These are phyloP conservation scores for Rhodamnia rubescens DNA, from an alignment of 345 rosid species.

Conservation along the genomic window DNA sequence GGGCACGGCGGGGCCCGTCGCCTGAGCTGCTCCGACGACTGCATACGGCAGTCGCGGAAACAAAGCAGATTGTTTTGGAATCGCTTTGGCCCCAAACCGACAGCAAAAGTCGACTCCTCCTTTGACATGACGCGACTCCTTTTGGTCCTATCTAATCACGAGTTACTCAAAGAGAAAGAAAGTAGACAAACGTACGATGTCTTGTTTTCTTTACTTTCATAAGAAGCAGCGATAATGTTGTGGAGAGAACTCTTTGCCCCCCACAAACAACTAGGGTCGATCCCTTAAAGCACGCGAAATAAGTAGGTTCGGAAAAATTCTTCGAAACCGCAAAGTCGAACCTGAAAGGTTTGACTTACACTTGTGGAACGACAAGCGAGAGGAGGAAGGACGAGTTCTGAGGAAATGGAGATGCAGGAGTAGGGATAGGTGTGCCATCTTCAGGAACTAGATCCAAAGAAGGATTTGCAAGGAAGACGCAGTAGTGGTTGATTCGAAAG, in stretches of 20 bases:
- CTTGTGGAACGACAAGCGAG: background rate
- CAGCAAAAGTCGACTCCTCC: background rate
- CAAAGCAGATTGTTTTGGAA: background rate
- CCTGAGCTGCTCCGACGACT: background rate
- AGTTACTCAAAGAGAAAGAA: background rate
- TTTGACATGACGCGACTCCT: background rate
- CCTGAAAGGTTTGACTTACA: background rate
- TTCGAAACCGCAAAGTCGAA: background rate
- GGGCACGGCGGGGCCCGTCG: background rate
- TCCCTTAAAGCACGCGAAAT: background rate
- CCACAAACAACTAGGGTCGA: background rate
- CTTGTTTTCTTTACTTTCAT: background rate
- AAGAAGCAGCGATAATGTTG: background rate
- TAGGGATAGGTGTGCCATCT: background rate
- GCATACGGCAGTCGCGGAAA: background rate
- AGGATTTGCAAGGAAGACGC: background rate
- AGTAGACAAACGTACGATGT: background rate
- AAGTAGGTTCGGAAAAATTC: too few species aligned
- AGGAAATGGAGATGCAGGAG: background rate
- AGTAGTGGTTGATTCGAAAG: background rate
- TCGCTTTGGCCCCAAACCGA: background rate
- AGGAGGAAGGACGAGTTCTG: background rate
- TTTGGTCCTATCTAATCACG: background rate
- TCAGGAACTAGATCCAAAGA: background rate
- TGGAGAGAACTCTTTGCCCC: background rate